A percentile compares a stretch with the other conserved stretches of the same genome.
Conservation (phyloP, 164 flowering plant genomes). For the Nymphaea thermarum region DNA sequence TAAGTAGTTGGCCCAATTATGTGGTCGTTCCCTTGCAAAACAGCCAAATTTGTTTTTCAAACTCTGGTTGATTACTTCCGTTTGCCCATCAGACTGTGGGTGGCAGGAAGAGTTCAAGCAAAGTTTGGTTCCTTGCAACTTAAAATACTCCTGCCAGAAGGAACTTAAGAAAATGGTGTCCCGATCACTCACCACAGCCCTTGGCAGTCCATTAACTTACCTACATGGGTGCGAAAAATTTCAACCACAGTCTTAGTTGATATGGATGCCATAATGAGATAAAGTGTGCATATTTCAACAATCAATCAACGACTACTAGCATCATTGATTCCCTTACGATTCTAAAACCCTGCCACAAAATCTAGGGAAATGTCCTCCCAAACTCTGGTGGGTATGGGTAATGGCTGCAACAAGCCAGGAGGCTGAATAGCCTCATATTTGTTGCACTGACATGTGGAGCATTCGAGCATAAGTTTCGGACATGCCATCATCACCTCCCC, state of each 20-base stretch:
- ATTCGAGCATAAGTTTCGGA: too few relatives aligned
- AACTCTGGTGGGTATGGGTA: not conserved
- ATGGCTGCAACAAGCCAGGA: not conserved
- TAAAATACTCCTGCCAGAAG: not conserved
- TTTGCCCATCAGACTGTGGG: conserved; percentile 2
- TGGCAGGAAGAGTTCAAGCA: not conserved
- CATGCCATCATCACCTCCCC: too few relatives aligned
- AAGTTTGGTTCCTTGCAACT: not conserved
- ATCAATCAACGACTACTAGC: not conserved
- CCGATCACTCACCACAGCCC: not conserved
- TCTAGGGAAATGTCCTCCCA: not conserved
- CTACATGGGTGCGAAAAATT: not conserved
- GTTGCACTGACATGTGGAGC: too few relatives aligned
- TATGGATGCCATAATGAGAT: not conserved
- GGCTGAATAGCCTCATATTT: not conserved
- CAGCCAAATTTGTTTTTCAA: too few relatives aligned
- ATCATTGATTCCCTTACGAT: not conserved
- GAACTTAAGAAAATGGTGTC: not conserved
- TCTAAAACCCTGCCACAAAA: not conserved
- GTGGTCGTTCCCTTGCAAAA: too few relatives aligned
- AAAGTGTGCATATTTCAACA: not conserved
- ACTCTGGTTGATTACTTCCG: not conserved
- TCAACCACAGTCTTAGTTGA: not conserved
- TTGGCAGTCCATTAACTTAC: not conserved
- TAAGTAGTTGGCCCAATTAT: too few relatives aligned